A percentile compares a stretch with the other conserved stretches of the same genome.
Evolutionary conservation across 139 green algal species (phyloP).

Genomic region (Microglena sp.): DNA sequence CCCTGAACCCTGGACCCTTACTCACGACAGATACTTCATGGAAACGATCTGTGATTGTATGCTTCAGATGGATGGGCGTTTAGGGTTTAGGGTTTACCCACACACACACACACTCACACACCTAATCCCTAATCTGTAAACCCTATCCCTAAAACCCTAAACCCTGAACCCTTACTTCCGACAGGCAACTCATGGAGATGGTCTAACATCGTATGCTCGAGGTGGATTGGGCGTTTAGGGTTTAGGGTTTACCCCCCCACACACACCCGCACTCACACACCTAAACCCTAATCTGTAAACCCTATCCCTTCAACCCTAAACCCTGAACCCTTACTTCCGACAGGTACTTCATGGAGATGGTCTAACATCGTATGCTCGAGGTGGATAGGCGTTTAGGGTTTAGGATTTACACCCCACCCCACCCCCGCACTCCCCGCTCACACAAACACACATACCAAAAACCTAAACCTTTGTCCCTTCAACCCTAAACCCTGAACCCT

Average conservation of each 20-base stretch:
- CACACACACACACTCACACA: no score
- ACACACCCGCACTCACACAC: no score
- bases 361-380: not conserved
- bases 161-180: no score
- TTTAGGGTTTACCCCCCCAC: no score
- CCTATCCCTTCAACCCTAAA: no score
- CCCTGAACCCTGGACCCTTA: not conserved
- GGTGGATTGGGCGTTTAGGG: not conserved
- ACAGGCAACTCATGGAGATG: slow-evolving; percentile 11
- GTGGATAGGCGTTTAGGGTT: not conserved
- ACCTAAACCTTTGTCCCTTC: not conserved
- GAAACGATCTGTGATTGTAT: slow-evolving; percentile 55
- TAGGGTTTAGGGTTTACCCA: no score
- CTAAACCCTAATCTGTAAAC: no score
- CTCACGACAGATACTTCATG: slow-evolving; percentile 46
- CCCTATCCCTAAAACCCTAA: no score
- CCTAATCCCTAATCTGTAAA: no score
- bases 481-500: not conserved
- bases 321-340: no score
- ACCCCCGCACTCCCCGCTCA: not conserved
- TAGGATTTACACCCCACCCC: not conserved
- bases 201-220: not conserved
- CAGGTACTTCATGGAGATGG: slow-evolving; percentile 13
- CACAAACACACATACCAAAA: not conserved
- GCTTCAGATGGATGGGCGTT: slow-evolving; percentile 54